Evolutionary conservation across 73 alveolate genomes (phyloP).

Genomic region (Symbiodinium natans): DNA sequence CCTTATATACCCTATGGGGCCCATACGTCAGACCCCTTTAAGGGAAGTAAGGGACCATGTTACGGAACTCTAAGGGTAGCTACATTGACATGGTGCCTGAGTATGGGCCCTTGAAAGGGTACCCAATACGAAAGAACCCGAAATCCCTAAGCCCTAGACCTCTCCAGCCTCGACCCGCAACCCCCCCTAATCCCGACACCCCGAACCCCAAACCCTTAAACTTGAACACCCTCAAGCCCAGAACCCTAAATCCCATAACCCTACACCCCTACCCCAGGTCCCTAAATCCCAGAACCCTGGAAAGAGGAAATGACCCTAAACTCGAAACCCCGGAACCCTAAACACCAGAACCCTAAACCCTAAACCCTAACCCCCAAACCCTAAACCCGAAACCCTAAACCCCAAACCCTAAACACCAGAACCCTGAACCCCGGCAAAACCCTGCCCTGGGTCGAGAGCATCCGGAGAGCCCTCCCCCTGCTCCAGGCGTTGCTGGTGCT

Average conservation of each 20-base stretch:
- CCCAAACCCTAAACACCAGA: not conserved
- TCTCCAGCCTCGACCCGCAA: too few relatives aligned
- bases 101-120: too few relatives aligned
- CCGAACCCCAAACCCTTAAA: too few relatives aligned
- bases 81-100: too few relatives aligned
- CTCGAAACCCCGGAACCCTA: not conserved
- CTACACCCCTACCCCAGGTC: not conserved
- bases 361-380: not conserved
- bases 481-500: not conserved
- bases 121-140: too few relatives aligned
- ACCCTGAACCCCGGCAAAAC: not conserved
- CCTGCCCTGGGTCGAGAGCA: not conserved
- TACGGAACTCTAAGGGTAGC: too few relatives aligned
- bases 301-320: not conserved
- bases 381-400: not conserved
- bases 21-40: too few relatives aligned
- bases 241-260: not conserved
- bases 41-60: too few relatives aligned
- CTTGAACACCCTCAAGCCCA: not conserved
- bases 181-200: too few relatives aligned
- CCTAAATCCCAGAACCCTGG: not conserved
- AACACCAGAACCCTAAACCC: not conserved
- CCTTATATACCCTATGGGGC: too few relatives aligned
- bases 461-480: not conserved
- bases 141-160: too few relatives aligned